A percentile compares a stretch with the other conserved stretches of the same genome.
These are phyloP conservation scores for Artemisia tridentata DNA, from an alignment of 129 eudicot species.

Conservation along the genomic window DNA sequence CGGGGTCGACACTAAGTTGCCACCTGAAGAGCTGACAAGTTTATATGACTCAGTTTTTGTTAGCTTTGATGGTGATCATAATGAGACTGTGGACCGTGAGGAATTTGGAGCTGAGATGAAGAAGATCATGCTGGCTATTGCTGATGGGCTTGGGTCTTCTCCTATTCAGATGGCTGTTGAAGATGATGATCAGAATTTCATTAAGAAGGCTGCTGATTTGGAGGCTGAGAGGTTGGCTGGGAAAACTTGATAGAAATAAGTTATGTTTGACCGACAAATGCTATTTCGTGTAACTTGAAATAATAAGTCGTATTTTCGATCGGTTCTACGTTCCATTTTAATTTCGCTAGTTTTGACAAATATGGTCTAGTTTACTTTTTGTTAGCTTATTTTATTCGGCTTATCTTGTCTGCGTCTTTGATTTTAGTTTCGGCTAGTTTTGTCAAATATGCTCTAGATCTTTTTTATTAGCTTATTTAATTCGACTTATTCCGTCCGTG, in stretches of 20 bases:
- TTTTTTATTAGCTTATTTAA: too few species aligned
- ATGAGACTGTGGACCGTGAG: conserved; percentile 58
- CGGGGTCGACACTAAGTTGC: conserved; percentile 61
- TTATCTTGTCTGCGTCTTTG: too few species aligned
- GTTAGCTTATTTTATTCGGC: too few species aligned
- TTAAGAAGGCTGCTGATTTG: conserved; percentile 75
- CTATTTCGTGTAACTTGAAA: not conserved
- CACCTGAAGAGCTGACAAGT: conserved; percentile 60
- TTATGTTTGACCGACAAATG: not conserved
- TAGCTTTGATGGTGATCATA: conserved; percentile 52
- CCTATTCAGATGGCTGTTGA: conserved; percentile 93
- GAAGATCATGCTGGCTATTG: conserved; percentile 83
- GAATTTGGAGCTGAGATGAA: conserved; percentile 73
- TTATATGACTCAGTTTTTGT: conserved; percentile 69
- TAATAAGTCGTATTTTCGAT: too few species aligned
- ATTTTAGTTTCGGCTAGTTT: too few species aligned
- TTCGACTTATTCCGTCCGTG: too few species aligned
- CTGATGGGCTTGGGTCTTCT: conserved; percentile 78
- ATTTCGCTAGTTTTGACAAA: too few species aligned
- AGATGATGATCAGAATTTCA: conserved; percentile 56
- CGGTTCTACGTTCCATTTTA: too few species aligned
- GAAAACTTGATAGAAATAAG: conserved; percentile 9
- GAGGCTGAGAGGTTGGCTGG: conserved; percentile 53
- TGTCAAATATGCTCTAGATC: too few species aligned
- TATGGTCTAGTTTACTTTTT: too few species aligned